Percentiles rank a stretch among this genome's conserved stretches.
Conservation (phyloP, 257 asterid genomes). For the Leonotis leonurus region DNA sequence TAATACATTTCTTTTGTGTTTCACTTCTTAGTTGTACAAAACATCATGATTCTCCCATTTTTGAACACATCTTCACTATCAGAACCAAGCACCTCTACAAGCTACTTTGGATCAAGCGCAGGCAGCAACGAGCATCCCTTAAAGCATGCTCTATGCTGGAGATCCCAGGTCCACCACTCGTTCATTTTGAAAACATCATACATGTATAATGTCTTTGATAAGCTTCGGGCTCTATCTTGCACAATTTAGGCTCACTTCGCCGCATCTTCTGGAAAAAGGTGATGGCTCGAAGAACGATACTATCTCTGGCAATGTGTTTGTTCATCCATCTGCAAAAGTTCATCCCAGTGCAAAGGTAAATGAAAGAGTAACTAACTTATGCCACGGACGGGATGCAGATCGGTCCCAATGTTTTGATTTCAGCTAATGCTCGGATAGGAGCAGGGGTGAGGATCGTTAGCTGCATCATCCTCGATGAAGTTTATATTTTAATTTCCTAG, state of each 20-base stretch:
- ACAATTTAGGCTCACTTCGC: conserved; percentile 58
- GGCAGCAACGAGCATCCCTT: too few species aligned
- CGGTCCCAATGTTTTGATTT: conserved; percentile 80
- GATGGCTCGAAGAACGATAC: conserved; percentile 60
- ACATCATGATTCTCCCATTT: neutral
- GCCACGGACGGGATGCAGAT: conserved; percentile 32
- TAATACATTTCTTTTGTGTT: too few species aligned
- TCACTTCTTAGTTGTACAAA: too few species aligned
- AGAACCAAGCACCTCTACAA: too few species aligned
- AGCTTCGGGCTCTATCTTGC: conserved; percentile 71
- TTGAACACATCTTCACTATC: too few species aligned
- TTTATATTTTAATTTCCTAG: too few species aligned
- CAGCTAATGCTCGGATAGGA: conserved; percentile 85
- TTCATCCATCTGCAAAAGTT: conserved; percentile 84
- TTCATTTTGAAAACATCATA: neutral
- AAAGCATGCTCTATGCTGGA: too few species aligned
- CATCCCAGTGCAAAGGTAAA: conserved; percentile 80
- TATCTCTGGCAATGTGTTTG: conserved; percentile 52
- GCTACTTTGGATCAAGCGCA: too few species aligned
- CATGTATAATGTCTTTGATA: conserved; percentile 60
- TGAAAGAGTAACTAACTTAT: neutral
- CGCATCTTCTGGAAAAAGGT: conserved; percentile 70
- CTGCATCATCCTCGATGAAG: conserved; percentile 84
- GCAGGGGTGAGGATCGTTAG: conserved; percentile 82
- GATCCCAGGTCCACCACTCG: too few species aligned